Percentiles rank a stretch among this genome's conserved stretches.
Evolutionary conservation across 768 basidiomycete genomes (phyloP).

Genomic region (Gyrodon lividus): DNA sequence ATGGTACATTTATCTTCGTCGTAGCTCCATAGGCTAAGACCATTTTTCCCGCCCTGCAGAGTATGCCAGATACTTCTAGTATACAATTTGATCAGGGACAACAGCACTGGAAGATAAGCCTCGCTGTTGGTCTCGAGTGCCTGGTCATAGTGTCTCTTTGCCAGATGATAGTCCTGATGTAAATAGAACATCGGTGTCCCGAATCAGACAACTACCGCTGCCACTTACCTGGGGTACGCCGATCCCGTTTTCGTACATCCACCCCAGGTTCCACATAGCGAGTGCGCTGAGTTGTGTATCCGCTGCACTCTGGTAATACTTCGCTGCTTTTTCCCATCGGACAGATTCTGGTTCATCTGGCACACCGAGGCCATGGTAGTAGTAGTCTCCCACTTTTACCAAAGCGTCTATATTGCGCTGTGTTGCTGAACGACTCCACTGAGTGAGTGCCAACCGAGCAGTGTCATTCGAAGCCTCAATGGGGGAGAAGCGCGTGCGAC

Average conservation of each 20-base stretch:
- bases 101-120: conserved; percentile 82
- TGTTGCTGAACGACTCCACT: conserved; percentile 92
- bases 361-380: conserved; percentile 87
- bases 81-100: conserved; percentile 83
- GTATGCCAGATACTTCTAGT: conserved; percentile 82
- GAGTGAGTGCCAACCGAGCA: conserved; percentile 79
- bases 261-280: conserved; percentile 97
- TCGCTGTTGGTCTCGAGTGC: conserved; percentile 86
- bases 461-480: conserved; percentile 78
- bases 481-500: conserved; percentile 65
- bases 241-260: conserved; percentile 98
- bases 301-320: conserved; percentile 92
- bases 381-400: conserved; percentile 98
- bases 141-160: conserved; percentile 92
- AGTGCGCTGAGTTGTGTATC: conserved; percentile 91
- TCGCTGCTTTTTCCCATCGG: conserved; percentile 86
- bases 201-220: not conserved
- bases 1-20: conserved; percentile 45
- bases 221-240: conserved; percentile 79
- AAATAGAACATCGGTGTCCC: not conserved
- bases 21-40: conserved; percentile 63
- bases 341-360: conserved; percentile 59
- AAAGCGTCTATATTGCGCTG: conserved; percentile 96
- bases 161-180: conserved; percentile 87
- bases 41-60: conserved; percentile 65